A percentile compares a stretch with the other conserved stretches of the same genome.
Evolutionary conservation across 1,139 yeast species (phyloP).

Genomic region (Suhomyces yuchorum): DNA sequence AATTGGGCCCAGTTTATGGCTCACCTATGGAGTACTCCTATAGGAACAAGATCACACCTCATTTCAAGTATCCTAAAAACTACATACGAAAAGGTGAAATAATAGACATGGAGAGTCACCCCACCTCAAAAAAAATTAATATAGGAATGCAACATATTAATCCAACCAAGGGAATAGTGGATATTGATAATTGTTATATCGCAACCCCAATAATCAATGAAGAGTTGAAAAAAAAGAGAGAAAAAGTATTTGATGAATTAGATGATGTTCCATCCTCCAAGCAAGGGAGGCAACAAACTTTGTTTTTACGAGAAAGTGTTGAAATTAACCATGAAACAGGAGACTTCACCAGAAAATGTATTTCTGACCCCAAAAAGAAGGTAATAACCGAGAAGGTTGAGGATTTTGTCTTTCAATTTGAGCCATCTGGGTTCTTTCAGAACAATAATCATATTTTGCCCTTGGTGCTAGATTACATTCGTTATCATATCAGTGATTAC

Average conservation of each 20-base stretch:
- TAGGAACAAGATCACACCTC: slow-evolving; percentile 44
- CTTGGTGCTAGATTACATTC: slow-evolving; percentile 34
- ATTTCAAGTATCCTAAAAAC: slow-evolving; percentile 23
- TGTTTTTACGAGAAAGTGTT: slow-evolving; percentile 38
- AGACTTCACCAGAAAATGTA: slow-evolving; percentile 28
- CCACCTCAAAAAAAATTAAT: slow-evolving; percentile 2
- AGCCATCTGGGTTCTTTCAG: slow-evolving; percentile 40
- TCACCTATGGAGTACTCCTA: slow-evolving; percentile 41
- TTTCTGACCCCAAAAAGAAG: slow-evolving; percentile 24
- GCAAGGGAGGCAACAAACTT: slow-evolving; percentile 19
- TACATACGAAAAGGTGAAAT: slow-evolving; percentile 2
- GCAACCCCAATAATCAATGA: slow-evolving; percentile 32
- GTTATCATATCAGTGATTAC: slow-evolving; percentile 23
- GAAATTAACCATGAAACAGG: slow-evolving; percentile 37
- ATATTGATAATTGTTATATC: slow-evolving; percentile 35
- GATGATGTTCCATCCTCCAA: slow-evolving; percentile 9
- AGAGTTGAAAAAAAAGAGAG: slow-evolving; percentile 19
- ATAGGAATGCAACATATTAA: slow-evolving; percentile 40
- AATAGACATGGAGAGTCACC: slow-evolving; percentile 1
- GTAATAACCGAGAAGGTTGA: slow-evolving; percentile 36
- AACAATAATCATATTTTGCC: slow-evolving; percentile 40
- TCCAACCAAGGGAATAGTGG: slow-evolving; percentile 27
- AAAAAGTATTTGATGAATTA: slow-evolving; percentile 12
- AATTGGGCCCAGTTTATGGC: slow-evolving; percentile 21
- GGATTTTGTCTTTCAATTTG: slow-evolving; percentile 35